Evolutionary conservation across 257 asterid genomes (phyloP), one percentile per base, ranked within the genome.

Genomic region (Osmanthus fragrans): DNA sequence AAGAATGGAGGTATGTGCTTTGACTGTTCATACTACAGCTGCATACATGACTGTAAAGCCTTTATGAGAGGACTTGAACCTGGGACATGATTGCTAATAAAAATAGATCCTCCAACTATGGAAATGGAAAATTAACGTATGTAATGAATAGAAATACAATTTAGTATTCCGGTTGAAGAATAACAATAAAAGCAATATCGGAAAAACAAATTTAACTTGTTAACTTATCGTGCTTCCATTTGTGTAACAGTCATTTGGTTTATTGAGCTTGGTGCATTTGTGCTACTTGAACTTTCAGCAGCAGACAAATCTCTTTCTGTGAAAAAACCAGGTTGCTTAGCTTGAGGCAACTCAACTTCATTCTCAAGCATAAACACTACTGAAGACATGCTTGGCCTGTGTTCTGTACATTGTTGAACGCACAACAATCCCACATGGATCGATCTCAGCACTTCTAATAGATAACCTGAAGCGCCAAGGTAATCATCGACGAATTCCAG

Each of bases 281-380:
- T 45, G 54, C 54, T 12, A 13, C 19, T 45, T 45, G 54, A 45
- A 45, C 19, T 45, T 45, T 45, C 19, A 45, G 54, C 54, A 36
- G 34, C 4, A 32, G 3, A 3, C 34, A 32, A 32, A 32, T 36
- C 40, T 7, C 40, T 36, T 36, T 36, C 84, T 0, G 85, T 75
- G 83, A 84, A 84, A 72, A 80, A 84, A 33, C 83, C 85, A n/a
- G 87, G 85, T 2, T 40, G 81, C 8, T 75, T 77, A 0, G 87
- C 74, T 77, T 74, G 74, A 21, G 87, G 84, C 74, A 83, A 32
- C 2, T 5, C 54, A 0, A 76, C 74, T 3, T 72, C 85, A 4
- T 78, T 84, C 51, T 73, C 78, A 3, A 84, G 58, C 87, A 84
- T 84, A 32, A 71, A 45, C 3, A 84, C 85, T 30, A 77, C 85